Evolutionary conservation across 1,284 basidiomycete genomes (phyloP), one percentile per base, ranked within the genome.

Genomic region (Ceratobasidium sp.): DNA sequence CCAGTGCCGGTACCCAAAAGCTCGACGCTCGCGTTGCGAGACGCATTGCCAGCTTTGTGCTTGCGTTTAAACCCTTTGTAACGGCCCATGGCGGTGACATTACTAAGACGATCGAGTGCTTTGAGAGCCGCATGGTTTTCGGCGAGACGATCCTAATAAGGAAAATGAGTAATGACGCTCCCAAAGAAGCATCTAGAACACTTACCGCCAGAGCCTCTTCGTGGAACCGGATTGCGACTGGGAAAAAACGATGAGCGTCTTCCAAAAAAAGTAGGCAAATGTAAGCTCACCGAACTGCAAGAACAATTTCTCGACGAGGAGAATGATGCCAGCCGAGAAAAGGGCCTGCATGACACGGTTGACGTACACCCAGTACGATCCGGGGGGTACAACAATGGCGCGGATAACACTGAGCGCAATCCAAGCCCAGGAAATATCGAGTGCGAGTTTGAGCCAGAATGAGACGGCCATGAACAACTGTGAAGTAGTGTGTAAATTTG

Each of bases 171-270:
- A n/a, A n/a, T 32, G 34, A n/a, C 18, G 39, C 23, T 23, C 26
- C 39, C 23, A 41, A 61, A 18, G 36, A 46, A 48, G 45, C 50
- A 18, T 53, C 10, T 46, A 26, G 59, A 18, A n/a, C 41, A 39
- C 73, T 71, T 36, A 76, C 75, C 23, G 89, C 87, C 32, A 92
- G 84, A 5, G 91, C 90, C 75, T 86, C 89, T 75, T 87, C 83
- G 78, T 92, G 91, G 78, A 92, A 92, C 76, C 87, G 89, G 80
- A 92, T 92, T n/a, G 90, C 90, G 52, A 92, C 86, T 70, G 16
- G 2, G 30, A 34, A 5, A 59, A 46, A 50, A 32, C 36, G 23
- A 10, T 61, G 4, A 61, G 41, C 26, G 46, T 21, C 18, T 30
- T 23, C 41, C 59, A 12, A 61, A 41, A 32, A 30, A 21, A 18